Base-by-base conservation (phyloP, 768 basidiomycete species). In the Chlorophyllum brunneum region DNA sequence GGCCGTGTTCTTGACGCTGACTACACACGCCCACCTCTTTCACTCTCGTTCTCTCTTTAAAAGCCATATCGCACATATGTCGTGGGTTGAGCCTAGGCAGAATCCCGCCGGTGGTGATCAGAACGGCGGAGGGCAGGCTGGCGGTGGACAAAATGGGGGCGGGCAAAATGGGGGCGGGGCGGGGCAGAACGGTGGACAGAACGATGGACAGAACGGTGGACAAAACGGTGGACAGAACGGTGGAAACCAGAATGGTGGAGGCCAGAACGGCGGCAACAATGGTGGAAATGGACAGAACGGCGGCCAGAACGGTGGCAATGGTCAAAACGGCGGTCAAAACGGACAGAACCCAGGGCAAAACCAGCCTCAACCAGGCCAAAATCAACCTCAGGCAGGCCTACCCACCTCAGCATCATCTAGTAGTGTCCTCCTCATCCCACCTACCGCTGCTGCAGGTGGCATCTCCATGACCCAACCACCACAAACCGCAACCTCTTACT, bases 381-480 rank as follows among this genome's bases (percentile, higher is more conserved):
- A 37, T 37, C 36, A 11, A 11, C 13, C 38, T 20, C 18, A 16
- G 20, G 34, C 49, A 26, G 23, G 18, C 22, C 34, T 41, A 7
- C 15, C 47, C 16, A 18, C 50, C 24, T 34, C 57, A 1, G 44
- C 58, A 23, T 41, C 58, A 15, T 50, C 53, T 23, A 56, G 51
- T 18, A 57, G 56, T 20, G n/a, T 54, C 20, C 36, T 60, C 24
- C 40, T 57, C 33, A 62, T 67, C 39, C 66, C 68, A 1, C 58
- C 58, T 16, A 62, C 62, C 22, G 64, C 64, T 6, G 58, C 86
- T 6, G 81, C 80, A 2, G 87, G 89, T 18, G 73, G 78, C n/a
- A 64, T 90, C 46, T 77, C 79, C 54, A 80, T 92, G 63, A 90
- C 89, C 37, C 80, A 89, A 63, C 94, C 94, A 0, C 88, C 90